Base-by-base conservation (phyloP, 108 stramenopile species). In the Parietichytrium sp. region DNA sequence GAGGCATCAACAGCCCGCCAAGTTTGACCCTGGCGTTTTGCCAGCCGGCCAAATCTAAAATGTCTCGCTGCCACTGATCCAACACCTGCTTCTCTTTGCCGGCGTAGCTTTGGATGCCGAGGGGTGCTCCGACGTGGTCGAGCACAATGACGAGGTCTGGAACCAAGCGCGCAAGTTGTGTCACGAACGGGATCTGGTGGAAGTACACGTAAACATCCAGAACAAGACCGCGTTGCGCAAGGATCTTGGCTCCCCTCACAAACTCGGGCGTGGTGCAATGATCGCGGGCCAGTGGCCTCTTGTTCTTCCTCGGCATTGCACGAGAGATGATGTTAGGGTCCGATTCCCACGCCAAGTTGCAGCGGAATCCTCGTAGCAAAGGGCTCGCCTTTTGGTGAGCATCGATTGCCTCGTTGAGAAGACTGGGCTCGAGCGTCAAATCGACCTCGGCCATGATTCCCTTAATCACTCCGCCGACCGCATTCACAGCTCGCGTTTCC, bases 41-140 rank as follows among this genome's bases (percentile, higher is more conserved):
- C 38, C 18, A 23, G 38, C 42, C 25, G 61, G 61, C 61, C 23
- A 72, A 42, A 16, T 36, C 61, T 10, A 45, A n/a, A 20, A 72
- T 72, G 61, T 42, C 25, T 25, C 45, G 18, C 61, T 36, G 23
- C 61, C 61, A 72, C 61, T 45, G 38, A n/a, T 72, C 61, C 15
- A n/a, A n/a, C 61, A 45, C 20, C 61, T 72, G 38, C 61, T 72
- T 16, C 61, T 72, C 61, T n/a, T 33, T 33, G 38, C 20, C 45
- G 38, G 61, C 61, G 61, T 72, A 72, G 23, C 45, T 42, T 42
- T 72, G 61, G 61, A 45, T 42, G 42, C 61, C 61, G 2, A 72
- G 36, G 38, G 45, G 61, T 16, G 38, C 61, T n/a, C 61, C 61
- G 42, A 16, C 18, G 20, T 72, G 61, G 33, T 72, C 61, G 33